Conservation (phyloP, 495 filamentous ascomycete genomes). For the Hypomontagnella monticulosa region DNA sequence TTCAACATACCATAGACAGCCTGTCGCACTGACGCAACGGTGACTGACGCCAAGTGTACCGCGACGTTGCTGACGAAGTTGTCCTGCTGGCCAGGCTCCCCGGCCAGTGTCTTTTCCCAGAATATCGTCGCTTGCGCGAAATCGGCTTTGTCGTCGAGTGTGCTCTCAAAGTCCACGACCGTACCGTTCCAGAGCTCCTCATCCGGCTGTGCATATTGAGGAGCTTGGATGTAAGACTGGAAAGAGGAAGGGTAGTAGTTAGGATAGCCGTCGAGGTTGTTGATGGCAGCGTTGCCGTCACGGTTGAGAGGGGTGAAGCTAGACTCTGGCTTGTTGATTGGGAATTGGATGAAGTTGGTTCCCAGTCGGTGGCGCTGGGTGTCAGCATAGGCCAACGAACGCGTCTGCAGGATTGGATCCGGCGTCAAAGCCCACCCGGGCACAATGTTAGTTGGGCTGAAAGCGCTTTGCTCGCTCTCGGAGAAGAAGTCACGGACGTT, state of each 20-base stretch:
- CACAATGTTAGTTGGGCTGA: constrained; percentile 62
- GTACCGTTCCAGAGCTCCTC: constrained; percentile 27
- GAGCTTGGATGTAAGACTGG: constrained; percentile 43
- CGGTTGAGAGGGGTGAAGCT: constrained; percentile 69
- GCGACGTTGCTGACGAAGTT: constrained; percentile 65
- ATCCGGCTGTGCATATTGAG: constrained; percentile 29
- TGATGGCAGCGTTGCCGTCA: constrained; percentile 66
- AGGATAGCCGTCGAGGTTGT: constrained; percentile 64
- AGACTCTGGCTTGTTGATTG: constrained; percentile 66
- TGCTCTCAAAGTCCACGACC: constrained; percentile 5
- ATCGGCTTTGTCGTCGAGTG: constrained; percentile 61
- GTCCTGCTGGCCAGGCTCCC: constrained; percentile 57
- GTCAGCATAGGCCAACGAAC: constrained; percentile 70
- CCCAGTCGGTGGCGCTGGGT: constrained; percentile 6
- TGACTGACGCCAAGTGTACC: constrained; percentile 48
- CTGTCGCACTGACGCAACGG: constrained; percentile 26
- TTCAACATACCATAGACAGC: constrained; percentile 21
- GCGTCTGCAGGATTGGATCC: constrained; percentile 66
- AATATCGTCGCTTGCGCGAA: constrained; percentile 60
- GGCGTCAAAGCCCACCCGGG: constrained; percentile 57
- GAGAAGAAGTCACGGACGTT: constrained; percentile 59
- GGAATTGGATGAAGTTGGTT: constrained; percentile 7
- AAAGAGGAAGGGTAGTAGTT: constrained; percentile 63
- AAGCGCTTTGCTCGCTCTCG: constrained; percentile 62
- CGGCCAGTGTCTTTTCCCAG: constrained; percentile 64